A percentile compares a stretch with the other conserved stretches of the same genome.
Conservation (phyloP, 2,329 filamentous ascomycete species). For the Fusarium azukiicola region DNA sequence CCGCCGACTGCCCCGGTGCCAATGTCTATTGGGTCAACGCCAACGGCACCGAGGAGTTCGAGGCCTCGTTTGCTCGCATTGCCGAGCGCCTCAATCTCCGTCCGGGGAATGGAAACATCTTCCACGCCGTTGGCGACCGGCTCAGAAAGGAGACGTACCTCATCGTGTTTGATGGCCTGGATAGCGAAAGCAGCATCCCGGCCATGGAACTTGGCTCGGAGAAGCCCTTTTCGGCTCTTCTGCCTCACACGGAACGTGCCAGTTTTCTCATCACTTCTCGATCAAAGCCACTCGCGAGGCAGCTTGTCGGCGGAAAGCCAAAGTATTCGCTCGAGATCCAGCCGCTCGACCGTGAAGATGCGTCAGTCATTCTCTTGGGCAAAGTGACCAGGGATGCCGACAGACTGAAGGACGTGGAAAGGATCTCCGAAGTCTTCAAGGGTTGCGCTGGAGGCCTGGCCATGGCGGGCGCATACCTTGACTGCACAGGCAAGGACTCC, state of each 20-base stretch:
- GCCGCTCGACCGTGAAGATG: background rate
- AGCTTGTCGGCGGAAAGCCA: background rate
- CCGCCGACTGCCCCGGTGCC: background rate
- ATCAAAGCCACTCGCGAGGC: background rate
- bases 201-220: background rate
- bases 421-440: background rate
- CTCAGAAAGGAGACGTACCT: background rate
- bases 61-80: slow-evolving; percentile 27
- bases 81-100: slow-evolving; percentile 18
- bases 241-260: background rate
- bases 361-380: background rate
- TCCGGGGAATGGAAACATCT: background rate
- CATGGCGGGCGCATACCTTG: background rate
- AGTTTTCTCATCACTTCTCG: background rate
- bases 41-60: slow-evolving; percentile 24
- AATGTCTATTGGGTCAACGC: slow-evolving; percentile 35
- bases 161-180: background rate
- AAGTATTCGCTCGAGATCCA: background rate
- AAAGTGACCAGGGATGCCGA: background rate
- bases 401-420: background rate
- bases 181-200: background rate
- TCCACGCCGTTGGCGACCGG: background rate
- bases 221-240: background rate
- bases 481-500: background rate
- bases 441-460: background rate